These are phyloP conservation scores for Trypethelium eluteriae DNA, from an alignment of 495 filamentous ascomycete genomes.

Conservation along the genomic window DNA sequence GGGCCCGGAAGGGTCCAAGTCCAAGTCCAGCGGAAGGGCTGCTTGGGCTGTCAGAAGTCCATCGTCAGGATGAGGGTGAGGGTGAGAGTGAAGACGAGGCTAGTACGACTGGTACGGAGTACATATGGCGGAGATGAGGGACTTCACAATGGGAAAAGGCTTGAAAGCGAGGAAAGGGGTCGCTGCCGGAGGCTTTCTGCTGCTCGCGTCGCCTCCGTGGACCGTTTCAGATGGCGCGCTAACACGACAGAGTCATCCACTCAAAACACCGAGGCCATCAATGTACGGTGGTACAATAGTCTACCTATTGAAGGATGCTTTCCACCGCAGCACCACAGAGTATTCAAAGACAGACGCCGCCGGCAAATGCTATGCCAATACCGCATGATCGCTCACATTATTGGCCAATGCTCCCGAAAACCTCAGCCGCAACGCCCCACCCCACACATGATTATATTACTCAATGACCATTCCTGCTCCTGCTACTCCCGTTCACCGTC, in stretches of 20 bases:
- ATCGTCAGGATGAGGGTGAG: too few relatives aligned
- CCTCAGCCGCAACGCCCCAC: background rate
- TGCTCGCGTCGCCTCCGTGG: background rate
- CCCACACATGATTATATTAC: background rate
- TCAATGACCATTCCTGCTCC: constrained; percentile 10
- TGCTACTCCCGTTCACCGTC: background rate
- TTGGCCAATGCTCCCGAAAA: background rate
- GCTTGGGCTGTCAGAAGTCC: too few relatives aligned
- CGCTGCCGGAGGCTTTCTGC: background rate
- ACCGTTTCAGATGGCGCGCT: background rate
- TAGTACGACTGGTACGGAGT: background rate
- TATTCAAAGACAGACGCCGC: background rate
- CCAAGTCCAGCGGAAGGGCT: too few relatives aligned
- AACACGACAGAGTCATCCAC: background rate
- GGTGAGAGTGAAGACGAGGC: too few relatives aligned
- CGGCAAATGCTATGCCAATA: background rate
- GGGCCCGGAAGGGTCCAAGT: too few relatives aligned
- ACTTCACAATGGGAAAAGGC: background rate
- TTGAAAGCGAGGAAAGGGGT: background rate
- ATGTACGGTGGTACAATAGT: background rate
- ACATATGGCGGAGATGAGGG: background rate
- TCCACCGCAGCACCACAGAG: background rate
- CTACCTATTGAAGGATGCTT: background rate
- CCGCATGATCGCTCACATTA: background rate
- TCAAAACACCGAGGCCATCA: constrained; percentile 1